Evolutionary conservation across 75 land plant species (phyloP), one percentile per base, ranked within the genome.

Genomic region (Cupressus sempervirens): DNA sequence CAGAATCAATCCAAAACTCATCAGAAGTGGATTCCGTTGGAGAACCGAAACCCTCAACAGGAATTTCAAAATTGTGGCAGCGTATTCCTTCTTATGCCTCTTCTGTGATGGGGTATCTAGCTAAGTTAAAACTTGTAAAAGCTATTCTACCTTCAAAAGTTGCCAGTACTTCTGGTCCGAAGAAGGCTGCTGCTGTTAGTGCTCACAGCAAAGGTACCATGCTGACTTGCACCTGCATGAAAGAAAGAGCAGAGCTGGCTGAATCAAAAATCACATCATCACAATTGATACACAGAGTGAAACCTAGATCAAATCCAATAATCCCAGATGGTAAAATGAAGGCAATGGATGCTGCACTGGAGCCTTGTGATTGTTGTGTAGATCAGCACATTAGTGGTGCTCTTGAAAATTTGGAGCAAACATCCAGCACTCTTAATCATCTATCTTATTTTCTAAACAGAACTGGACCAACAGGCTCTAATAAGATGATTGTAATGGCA

Each of bases 51-150:
- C 38, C 50, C 40, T 43, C 81, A 43, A n/a, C 12, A 45, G 14
- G 50, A 79, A 41, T 79, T 12, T 79, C 46, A 43, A 79, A 79
- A 79, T 79, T 79, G 23, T 79, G 81, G 48, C 45, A n/a, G 1
- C 45, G 30, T n/a, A 45, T 79, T 79, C 81, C 81, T 79, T 79
- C 48, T 11, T 43, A 79, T 43, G 81, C 81, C 26, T 13, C 50
- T 79, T 45, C 81, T 43, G 50, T 43, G 46, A 79, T 79, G 81
- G 81, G 1, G 46, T 79, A 79, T 79, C 50, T 79, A 79, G 32
- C 13, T 79, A 12, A 45, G 20, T 43, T 79, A 16, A 79, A 79
- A 41, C 50, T 40, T 23, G 46, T 26, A 45, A 79, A 79, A 79
- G 48, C 48, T 8, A 43, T 43, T 79, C 50, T 43, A 8, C 81